A percentile compares a stretch with the other conserved stretches of the same genome.
phyloP scores from a whole-genome alignment of 176 grass and related monocot species.

The Avena sativa region DNA sequence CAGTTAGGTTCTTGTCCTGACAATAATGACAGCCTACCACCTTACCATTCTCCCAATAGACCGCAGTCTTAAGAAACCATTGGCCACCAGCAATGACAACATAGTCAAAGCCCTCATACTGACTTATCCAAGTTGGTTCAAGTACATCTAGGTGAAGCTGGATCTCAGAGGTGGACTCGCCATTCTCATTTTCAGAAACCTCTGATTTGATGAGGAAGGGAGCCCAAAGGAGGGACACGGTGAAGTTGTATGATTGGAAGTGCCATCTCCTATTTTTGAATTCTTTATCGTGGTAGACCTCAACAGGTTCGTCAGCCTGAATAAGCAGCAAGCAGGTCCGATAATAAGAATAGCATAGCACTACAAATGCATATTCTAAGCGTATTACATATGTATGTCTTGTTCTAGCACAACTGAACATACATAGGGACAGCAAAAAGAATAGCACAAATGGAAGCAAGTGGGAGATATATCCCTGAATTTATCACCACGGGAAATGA shows the following conservation, averaged over 20 bases:
- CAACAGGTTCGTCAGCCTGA: conserved; percentile 76
- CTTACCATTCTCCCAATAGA: conserved; percentile 69
- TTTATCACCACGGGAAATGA: background rate
- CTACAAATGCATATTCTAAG: conserved; percentile 5
- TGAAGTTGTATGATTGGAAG: conserved; percentile 79
- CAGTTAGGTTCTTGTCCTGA: conserved; percentile 58
- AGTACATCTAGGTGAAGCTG: conserved; percentile 79
- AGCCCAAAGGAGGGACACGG: conserved; percentile 69
- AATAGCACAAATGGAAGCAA: background rate
- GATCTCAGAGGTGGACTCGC: conserved; percentile 67
- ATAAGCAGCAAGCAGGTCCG: conserved; percentile 36
- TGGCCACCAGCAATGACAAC: conserved; percentile 81
- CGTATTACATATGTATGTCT: background rate
- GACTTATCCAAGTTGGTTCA: conserved; percentile 64
- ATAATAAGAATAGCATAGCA: conserved; percentile 32
- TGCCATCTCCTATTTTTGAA: conserved; percentile 75
- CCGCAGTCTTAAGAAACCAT: conserved; percentile 83
- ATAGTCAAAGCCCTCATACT: conserved; percentile 74
- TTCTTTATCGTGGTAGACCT: conserved; percentile 74
- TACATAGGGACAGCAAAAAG: background rate
- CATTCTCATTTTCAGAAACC: conserved; percentile 83
- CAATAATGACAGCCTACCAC: conserved; percentile 83
- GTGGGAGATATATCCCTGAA: background rate
- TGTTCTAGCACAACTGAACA: background rate
- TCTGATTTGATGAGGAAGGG: conserved; percentile 78